These are phyloP conservation scores for Proliferodiscus dingleyae DNA, from an alignment of 2,329 filamentous ascomycete genomes.

Conservation along the genomic window DNA sequence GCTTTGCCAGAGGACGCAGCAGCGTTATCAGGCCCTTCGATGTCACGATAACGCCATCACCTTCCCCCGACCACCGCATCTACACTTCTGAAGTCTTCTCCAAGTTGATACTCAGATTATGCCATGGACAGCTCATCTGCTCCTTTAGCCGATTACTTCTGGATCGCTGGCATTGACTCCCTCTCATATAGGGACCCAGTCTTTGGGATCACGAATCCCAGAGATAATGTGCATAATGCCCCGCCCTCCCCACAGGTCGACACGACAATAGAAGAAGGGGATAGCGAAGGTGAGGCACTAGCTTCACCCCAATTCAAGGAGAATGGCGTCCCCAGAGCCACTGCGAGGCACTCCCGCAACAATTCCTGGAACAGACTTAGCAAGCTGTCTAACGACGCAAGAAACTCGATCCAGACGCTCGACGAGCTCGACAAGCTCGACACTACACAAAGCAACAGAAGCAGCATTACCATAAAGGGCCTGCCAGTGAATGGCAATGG, in stretches of 20 bases:
- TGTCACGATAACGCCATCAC: slow-evolving; percentile 15
- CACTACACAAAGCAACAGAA: slow-evolving; percentile 50
- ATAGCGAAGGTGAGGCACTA: slow-evolving; percentile 50
- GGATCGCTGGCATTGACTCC: slow-evolving; percentile 68
- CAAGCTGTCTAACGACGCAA: slow-evolving; percentile 45
- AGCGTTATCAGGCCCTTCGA: slow-evolving; percentile 13
- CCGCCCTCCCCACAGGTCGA: slow-evolving; percentile 40
- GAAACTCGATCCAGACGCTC: slow-evolving; percentile 49
- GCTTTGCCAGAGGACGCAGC: not conserved
- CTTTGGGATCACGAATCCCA: slow-evolving; percentile 32
- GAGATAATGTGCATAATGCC: slow-evolving; percentile 16
- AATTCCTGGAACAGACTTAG: slow-evolving; percentile 56
- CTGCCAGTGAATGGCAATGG: slow-evolving; percentile 18
- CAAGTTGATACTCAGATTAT: slow-evolving; percentile 11
- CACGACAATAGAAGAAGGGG: slow-evolving; percentile 52
- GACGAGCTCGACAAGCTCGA: slow-evolving; percentile 58
- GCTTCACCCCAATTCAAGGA: slow-evolving; percentile 17
- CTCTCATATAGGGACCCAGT: slow-evolving; percentile 57
- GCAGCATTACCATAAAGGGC: slow-evolving; percentile 59
- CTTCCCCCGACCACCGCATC: slow-evolving; percentile 9
- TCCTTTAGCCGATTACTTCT: slow-evolving; percentile 70
- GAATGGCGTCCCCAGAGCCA: slow-evolving; percentile 21
- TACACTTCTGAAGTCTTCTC: slow-evolving; percentile 2
- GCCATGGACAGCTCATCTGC: slow-evolving; percentile 44
- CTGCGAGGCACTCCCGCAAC: slow-evolving; percentile 55